Evolutionary conservation across 805 yeast genomes (phyloP), one percentile per base, ranked within the genome.

Genomic region (Teunomyces stri): DNA sequence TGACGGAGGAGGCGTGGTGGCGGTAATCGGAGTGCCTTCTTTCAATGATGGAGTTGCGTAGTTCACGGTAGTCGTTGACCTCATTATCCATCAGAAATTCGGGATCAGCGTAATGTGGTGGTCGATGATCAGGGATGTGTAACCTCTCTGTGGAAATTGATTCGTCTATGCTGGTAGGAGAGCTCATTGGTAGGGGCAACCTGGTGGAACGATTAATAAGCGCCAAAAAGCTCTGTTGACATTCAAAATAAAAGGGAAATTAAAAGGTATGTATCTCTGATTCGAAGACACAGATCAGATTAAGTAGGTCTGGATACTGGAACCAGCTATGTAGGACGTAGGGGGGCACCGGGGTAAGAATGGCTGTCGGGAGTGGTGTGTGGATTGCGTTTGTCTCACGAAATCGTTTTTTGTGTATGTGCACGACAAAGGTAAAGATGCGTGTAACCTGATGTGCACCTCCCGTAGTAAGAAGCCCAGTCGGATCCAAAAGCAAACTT

Each of bases 1-100:
- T 54, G 47, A 57, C 50, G 47, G 29, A 41, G 47, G 29, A 41
- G 43, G 22, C 38, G 20, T 31, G 30, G 18, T 27, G 39, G 21
- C 30, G 43, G 42, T 30, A 45, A 39, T 46, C 55, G 21, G 64
- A 54, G 38, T 50, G 46, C 31, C 69, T 57, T 29, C 73, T 53
- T 43, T 59, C 60, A 20, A 70, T 57, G 33, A 72, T 60, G 29
- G 73, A 59, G 35, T 65, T 65, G 37, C 63, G 62, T 45, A 72
- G 51, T 37, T 72, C 75, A 39, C 60, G 49, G 51, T 57, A 69
- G 53, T 68, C 76, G 43, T 56, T 59, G 12, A 50, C 54, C 40
- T 66, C 74, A 48, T 62, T 59, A 52, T 70, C 75, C 62, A 69
- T 61, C 42, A 58, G 51, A 45, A 65, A 64, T 22, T 65, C 69